A percentile compares a stretch with the other conserved stretches of the same genome.
Evolutionary conservation across 179 eudicot genomes (phyloP).

Genomic region (Spinacia oleracea): DNA sequence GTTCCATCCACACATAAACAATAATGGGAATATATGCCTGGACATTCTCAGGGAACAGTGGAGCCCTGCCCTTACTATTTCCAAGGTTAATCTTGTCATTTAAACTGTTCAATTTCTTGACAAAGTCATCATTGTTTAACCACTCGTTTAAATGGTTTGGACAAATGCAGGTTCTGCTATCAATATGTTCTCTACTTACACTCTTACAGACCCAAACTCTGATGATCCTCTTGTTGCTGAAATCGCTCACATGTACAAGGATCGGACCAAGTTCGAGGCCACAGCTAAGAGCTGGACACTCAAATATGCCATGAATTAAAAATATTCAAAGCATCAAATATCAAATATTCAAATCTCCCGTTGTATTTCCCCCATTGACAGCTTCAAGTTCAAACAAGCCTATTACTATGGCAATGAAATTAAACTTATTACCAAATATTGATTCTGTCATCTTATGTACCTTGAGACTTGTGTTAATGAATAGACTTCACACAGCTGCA

Average conservation of each 20-base stretch:
- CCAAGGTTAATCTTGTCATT: slow-evolving; percentile 38
- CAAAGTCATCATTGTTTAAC: no score
- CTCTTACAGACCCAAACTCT: slow-evolving; percentile 67
- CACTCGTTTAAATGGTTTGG: neutral
- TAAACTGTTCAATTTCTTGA: neutral
- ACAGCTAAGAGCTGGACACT: slow-evolving; percentile 58
- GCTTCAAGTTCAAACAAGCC: neutral
- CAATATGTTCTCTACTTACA: slow-evolving; percentile 58
- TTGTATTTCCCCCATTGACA: neutral
- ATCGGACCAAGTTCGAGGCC: slow-evolving; percentile 50
- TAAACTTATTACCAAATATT: neutral
- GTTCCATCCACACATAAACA: slow-evolving; percentile 58
- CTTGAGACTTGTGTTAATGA: neutral
- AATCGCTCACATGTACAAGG: slow-evolving; percentile 62
- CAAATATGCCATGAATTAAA: slow-evolving; percentile 58
- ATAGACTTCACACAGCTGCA: neutral
- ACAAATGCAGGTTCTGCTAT: slow-evolving; percentile 43
- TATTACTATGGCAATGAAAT: neutral
- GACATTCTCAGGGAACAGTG: slow-evolving; percentile 64
- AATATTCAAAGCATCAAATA: slow-evolving; percentile 12
- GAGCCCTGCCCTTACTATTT: slow-evolving; percentile 70
- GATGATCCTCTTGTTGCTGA: slow-evolving; percentile 68
- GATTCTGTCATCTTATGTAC: neutral
- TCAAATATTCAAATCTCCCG: no score
- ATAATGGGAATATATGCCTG: slow-evolving; percentile 60